Evolutionary conservation across 31 red algal species (phyloP), one percentile per base, ranked within the genome.

Genomic region (Endocladia muricata): DNA sequence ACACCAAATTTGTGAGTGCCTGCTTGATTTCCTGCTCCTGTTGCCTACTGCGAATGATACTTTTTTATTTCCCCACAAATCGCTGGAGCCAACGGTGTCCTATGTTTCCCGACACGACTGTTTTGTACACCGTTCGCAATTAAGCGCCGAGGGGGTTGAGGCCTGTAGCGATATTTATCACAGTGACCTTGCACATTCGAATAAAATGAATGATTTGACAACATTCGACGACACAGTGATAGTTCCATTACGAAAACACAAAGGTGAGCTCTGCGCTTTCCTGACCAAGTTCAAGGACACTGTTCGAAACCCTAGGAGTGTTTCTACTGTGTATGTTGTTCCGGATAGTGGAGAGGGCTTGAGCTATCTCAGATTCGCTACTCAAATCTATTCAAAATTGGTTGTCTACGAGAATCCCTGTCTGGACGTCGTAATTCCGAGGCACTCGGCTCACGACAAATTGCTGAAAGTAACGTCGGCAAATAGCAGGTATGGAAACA

Each of bases 331-430:
- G 21, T 75, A 70, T 19, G 33, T 83, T 17, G 56, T 68, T 26
- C 81, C 81, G 43, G 42, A 71, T 26, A 25, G 42, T 1, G 73
- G 73, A 25, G 28, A 78, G 4, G 73, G 65, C 4, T 17, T 87
- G 25, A 76, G 72, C 42, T 78, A 87, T 31, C 52, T 87, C 13
- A 39, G 83, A 28, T 52, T 87, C 23, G 73, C 72, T 19, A 78
- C 64, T 3, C 65, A 76, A 37, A 58, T 87, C 73, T 87, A 76
- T 60, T 52, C 83, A n/a, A 23, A 55, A 33, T 55, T 68, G 49
- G 83, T 78, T 33, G 42, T 74, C 49, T 32, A 54, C 33, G 73
- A 54, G 17, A 71, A 76, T 44, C 83, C 83, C 3, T 29, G 37
- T 19, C 71, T 66, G 26, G 67, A 87, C 37, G 61, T 87, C 41